phyloP scores from a whole-genome alignment of 2,329 filamentous ascomycete genomes.

The Septoria petroselini region DNA sequence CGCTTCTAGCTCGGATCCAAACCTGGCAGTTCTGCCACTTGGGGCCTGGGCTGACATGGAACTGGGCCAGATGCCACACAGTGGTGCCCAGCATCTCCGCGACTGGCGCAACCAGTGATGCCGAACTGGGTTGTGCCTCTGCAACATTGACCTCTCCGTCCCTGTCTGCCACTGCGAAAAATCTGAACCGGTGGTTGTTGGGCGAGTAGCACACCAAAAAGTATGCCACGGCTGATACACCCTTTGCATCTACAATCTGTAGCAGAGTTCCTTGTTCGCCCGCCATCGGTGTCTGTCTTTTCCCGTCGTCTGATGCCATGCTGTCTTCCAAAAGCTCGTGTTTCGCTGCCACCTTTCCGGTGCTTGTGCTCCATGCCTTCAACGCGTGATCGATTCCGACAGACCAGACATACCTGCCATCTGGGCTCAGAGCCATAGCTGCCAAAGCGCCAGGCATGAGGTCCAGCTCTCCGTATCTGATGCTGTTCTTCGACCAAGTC shows the following conservation, averaged over 20 bases:
- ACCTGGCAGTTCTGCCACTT: slow-evolving; percentile 44
- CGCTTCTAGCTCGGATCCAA: slow-evolving; percentile 55
- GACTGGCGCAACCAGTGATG: slow-evolving; percentile 60
- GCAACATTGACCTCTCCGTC: slow-evolving; percentile 16
- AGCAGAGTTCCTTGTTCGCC: slow-evolving; percentile 75
- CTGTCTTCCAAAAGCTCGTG: slow-evolving; percentile 70
- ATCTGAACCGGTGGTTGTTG: slow-evolving; percentile 87
- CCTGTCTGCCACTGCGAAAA: slow-evolving; percentile 68
- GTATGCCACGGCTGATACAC: slow-evolving; percentile 40
- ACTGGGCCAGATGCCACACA: slow-evolving; percentile 52
- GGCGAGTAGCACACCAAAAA: slow-evolving; percentile 82
- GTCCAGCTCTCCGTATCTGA: slow-evolving; percentile 61
- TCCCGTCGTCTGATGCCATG: slow-evolving; percentile 41
- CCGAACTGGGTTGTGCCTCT: slow-evolving; percentile 55
- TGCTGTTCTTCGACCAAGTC: slow-evolving; percentile 62
- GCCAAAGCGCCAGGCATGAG: slow-evolving; percentile 67
- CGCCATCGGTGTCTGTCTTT: slow-evolving; percentile 62
- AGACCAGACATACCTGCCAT: slow-evolving; percentile 63
- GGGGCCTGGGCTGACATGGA: slow-evolving; percentile 41
- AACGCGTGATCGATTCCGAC: slow-evolving; percentile 86
- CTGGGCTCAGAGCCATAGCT: slow-evolving; percentile 52
- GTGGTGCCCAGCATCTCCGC: slow-evolving; percentile 51
- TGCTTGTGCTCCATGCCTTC: slow-evolving; percentile 84
- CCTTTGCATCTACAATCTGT: slow-evolving; percentile 54
- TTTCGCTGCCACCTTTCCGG: slow-evolving; percentile 71